A percentile compares a stretch with the other conserved stretches of the same genome.
Conservation (phyloP, 345 rosid genomes). For the Stellera chamaejasme region DNA sequence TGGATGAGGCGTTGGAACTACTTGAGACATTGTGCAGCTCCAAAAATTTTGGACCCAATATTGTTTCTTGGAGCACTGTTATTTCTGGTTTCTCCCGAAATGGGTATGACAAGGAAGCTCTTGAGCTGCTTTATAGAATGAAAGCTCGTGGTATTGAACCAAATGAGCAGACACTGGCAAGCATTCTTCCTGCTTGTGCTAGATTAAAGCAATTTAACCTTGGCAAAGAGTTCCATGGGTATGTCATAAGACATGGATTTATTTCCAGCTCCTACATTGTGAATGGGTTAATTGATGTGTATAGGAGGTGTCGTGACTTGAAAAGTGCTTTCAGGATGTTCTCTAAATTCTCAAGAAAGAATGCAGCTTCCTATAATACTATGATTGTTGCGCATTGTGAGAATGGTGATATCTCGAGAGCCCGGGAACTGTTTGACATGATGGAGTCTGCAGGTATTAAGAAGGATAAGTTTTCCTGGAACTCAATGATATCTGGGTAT, state of each 20-base stretch:
- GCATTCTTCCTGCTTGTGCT: slow-evolving; percentile 65
- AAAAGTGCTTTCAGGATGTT: slow-evolving; percentile 37
- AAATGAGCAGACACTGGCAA: slow-evolving; percentile 48
- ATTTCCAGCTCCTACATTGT: slow-evolving; percentile 37
- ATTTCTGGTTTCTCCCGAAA: slow-evolving; percentile 53
- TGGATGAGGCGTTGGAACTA: slow-evolving; percentile 26
- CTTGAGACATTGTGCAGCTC: slow-evolving; percentile 28
- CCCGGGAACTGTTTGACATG: slow-evolving; percentile 32
- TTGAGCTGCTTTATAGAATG: slow-evolving; percentile 37
- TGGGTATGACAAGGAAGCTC: slow-evolving; percentile 43
- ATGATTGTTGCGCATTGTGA: slow-evolving; percentile 55
- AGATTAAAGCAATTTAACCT: slow-evolving; percentile 34
- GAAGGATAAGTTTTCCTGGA: slow-evolving; percentile 48
- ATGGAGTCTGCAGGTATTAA: slow-evolving; percentile 33
- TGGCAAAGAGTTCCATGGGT: slow-evolving; percentile 49
- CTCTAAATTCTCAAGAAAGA: slow-evolving; percentile 33
- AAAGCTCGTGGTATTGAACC: slow-evolving; percentile 39
- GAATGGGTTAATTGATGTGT: slow-evolving; percentile 52
- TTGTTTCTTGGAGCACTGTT: slow-evolving; percentile 58
- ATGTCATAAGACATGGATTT: slow-evolving; percentile 37
- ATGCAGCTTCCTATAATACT: slow-evolving; percentile 43
- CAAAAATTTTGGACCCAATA: slow-evolving; percentile 28
- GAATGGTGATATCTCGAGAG: slow-evolving; percentile 35
- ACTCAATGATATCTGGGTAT: slow-evolving; percentile 54
- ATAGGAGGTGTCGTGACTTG: slow-evolving; percentile 56